phyloP scores from a whole-genome alignment of 495 filamentous ascomycete genomes.

The Lichenothelia convexa region DNA sequence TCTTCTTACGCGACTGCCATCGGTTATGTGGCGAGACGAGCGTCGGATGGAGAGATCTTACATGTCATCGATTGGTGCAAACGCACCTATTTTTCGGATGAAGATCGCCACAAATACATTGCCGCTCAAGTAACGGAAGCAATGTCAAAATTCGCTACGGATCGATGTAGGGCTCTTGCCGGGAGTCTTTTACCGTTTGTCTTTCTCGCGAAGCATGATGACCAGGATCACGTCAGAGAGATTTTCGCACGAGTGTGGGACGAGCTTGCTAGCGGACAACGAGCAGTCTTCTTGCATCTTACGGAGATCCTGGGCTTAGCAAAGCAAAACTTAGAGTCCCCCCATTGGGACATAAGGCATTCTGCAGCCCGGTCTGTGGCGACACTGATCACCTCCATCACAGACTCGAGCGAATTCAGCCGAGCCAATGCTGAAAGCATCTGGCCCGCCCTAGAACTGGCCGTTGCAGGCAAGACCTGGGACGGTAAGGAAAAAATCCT shows the following conservation, averaged over 20 bases:
- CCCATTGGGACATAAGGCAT: constrained; percentile 80
- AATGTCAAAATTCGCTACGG: constrained; percentile 65
- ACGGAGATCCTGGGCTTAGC: constrained; percentile 59
- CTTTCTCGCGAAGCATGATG: constrained; percentile 74
- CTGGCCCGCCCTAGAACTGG: constrained; percentile 69
- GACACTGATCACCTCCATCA: constrained; percentile 33
- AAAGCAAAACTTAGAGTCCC: constrained; percentile 46
- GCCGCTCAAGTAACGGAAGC: constrained; percentile 65
- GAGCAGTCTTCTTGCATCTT: constrained; percentile 66
- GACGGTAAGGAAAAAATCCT: constrained; percentile 81
- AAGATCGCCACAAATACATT: constrained; percentile 52
- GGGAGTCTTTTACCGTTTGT: constrained; percentile 62
- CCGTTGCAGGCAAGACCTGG: constrained; percentile 76
- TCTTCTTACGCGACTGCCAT: constrained; percentile 68
- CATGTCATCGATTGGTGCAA: constrained; percentile 47
- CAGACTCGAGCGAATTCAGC: constrained; percentile 27
- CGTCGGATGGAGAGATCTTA: constrained; percentile 48
- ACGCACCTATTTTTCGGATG: constrained; percentile 58
- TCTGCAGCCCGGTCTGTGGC: constrained; percentile 64
- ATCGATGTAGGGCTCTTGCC: constrained; percentile 67
- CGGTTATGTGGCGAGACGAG: constrained; percentile 67
- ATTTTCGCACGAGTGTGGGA: constrained; percentile 70
- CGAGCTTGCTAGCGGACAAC: constrained; percentile 69
- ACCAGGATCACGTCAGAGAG: constrained; percentile 53
- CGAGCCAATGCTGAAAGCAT: constrained; percentile 38